These are phyloP conservation scores for Ceratobasidium sp. DNA, from an alignment of 1,284 basidiomycete species.

Conservation along the genomic window DNA sequence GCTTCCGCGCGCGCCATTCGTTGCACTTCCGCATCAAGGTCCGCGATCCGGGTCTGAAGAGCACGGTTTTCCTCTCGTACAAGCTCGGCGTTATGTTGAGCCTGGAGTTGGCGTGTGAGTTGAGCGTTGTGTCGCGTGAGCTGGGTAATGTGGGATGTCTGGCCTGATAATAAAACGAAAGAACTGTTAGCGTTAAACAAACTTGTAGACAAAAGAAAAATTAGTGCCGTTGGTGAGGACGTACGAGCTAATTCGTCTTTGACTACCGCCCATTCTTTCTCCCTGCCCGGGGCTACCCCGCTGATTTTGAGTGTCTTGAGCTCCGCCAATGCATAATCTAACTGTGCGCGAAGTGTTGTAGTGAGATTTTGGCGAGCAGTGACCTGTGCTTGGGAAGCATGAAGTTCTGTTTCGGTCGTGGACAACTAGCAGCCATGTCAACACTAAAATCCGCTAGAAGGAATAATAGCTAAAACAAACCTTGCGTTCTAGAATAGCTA, in stretches of 20 bases:
- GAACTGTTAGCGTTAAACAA: neutral
- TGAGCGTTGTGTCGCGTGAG: slow-evolving; percentile 36
- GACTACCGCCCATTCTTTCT: slow-evolving; percentile 49
- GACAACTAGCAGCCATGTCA: slow-evolving; percentile 16
- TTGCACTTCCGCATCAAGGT: slow-evolving; percentile 30
- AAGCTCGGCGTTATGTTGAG: slow-evolving; percentile 63
- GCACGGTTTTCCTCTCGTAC: slow-evolving; percentile 77
- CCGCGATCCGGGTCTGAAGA: slow-evolving; percentile 51
- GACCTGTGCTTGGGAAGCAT: slow-evolving; percentile 25
- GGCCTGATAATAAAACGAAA: neutral
- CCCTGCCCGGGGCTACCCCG: slow-evolving; percentile 66
- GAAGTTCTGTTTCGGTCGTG: slow-evolving; percentile 15
- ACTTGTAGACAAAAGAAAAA: neutral
- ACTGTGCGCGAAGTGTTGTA: slow-evolving; percentile 6
- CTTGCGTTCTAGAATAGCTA: slow-evolving; percentile 19
- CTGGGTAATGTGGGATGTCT: slow-evolving; percentile 39
- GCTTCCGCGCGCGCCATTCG: slow-evolving; percentile 30
- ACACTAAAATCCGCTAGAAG: neutral
- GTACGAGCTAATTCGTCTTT: slow-evolving; percentile 39
- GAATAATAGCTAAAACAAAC: neutral
- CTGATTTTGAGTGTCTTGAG: slow-evolving; percentile 49
- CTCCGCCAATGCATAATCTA: slow-evolving; percentile 15
- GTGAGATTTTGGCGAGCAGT: slow-evolving; percentile 16
- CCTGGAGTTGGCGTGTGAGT: slow-evolving; percentile 37
- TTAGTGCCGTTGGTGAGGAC: neutral